Percentiles rank a stretch among this genome's conserved stretches.
phyloP scores from a whole-genome alignment of 495 filamentous ascomycete species.

The Talaromyces nanjingensis region DNA sequence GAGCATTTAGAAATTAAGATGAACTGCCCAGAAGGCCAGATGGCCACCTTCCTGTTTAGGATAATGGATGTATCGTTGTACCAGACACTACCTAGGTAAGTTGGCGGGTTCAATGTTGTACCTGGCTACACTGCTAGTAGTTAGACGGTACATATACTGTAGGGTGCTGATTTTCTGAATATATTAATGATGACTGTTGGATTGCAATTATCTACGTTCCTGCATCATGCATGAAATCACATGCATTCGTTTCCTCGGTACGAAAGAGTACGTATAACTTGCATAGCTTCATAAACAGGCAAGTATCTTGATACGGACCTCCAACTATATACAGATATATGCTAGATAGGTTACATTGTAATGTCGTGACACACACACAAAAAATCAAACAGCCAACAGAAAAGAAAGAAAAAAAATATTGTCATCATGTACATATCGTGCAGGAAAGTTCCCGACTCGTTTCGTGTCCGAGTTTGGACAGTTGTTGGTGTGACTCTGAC shows the following conservation, averaged over 20 bases:
- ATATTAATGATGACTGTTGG: neutral
- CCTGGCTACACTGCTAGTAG: too few relatives aligned
- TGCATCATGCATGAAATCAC: neutral
- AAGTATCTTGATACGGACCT: neutral
- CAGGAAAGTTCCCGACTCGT: conserved; percentile 30
- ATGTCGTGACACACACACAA: neutral
- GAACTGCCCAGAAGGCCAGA: neutral
- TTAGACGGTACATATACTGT: too few relatives aligned
- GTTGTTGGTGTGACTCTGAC: conserved; percentile 12
- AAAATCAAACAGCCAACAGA: conserved; percentile 10
- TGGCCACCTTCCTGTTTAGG: neutral
- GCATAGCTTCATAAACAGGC: neutral
- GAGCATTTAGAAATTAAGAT: too few relatives aligned
- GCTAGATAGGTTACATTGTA: conserved; percentile 10
- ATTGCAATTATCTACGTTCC: neutral
- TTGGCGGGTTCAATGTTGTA: neutral
- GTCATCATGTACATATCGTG: conserved; percentile 30
- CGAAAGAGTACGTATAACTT: neutral
- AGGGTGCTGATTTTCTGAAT: too few relatives aligned
- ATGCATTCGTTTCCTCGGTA: neutral
- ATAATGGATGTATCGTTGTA: neutral
- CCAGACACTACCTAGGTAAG: too few relatives aligned
- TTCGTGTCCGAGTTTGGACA: conserved; percentile 17
- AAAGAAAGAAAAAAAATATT: conserved; percentile 13
- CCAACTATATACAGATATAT: conserved; percentile 12